A percentile compares a stretch with the other conserved stretches of the same genome.
These are phyloP conservation scores for Aspergillus nomiae DNA, from an alignment of 2,329 filamentous ascomycete genomes.

Conservation along the genomic window DNA sequence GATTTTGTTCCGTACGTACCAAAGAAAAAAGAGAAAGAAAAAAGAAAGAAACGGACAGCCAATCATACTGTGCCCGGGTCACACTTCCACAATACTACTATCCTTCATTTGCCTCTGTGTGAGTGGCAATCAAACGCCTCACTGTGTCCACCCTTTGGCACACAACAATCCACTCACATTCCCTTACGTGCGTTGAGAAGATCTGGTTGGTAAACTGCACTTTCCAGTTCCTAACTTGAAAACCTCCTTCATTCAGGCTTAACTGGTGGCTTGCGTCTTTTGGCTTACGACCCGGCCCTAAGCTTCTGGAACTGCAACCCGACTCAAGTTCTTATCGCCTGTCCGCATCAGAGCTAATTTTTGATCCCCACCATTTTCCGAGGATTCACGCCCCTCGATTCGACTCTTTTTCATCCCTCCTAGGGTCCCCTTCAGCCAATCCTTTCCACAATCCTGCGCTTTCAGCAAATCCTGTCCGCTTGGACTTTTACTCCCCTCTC, in stretches of 20 bases:
- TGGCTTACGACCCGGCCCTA: neutral
- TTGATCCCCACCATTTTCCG: slow-evolving; percentile 9
- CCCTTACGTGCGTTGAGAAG: neutral
- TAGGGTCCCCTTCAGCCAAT: neutral
- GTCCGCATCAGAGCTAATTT: slow-evolving; percentile 11
- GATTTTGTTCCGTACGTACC: neutral
- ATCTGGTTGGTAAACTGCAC: slow-evolving; percentile 1
- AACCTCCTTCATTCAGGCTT: neutral
- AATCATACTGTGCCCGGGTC: neutral
- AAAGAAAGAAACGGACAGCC: neutral
- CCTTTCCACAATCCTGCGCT: neutral
- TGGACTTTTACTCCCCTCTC: neutral
- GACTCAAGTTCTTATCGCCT: slow-evolving; percentile 7
- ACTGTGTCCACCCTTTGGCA: neutral
- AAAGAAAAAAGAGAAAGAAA: neutral
- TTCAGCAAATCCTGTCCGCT: neutral
- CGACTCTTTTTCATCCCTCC: slow-evolving; percentile 11
- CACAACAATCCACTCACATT: neutral
- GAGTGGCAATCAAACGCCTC: slow-evolving; percentile 1
- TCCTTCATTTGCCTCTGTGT: neutral
- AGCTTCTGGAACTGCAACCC: slow-evolving; percentile 11
- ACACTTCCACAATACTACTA: neutral
- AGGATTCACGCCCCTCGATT: slow-evolving; percentile 10
- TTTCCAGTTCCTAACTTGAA: neutral
- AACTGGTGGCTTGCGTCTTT: neutral